A percentile compares a stretch with the other conserved stretches of the same genome.
These are phyloP conservation scores for Emericellopsis atlantica DNA, from an alignment of 2,329 filamentous ascomycete species.

Conservation along the genomic window DNA sequence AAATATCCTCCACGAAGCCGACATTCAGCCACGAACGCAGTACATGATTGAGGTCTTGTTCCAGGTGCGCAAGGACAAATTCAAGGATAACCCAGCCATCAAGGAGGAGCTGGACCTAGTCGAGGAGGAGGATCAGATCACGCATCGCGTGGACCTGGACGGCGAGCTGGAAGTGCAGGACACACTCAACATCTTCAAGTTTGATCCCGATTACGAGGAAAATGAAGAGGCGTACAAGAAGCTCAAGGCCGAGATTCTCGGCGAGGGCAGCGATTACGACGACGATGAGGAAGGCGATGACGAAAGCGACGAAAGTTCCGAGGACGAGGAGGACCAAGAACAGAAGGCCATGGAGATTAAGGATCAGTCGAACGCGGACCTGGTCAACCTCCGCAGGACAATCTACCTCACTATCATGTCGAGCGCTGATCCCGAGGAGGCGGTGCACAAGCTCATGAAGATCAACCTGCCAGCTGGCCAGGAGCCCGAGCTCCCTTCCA, in stretches of 20 bases:
- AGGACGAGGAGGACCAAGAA: conserved; percentile 62
- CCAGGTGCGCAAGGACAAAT: conserved; percentile 89
- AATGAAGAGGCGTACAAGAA: conserved; percentile 84
- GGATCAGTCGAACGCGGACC: conserved; percentile 90
- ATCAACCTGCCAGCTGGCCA: conserved; percentile 77
- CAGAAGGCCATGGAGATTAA: conserved; percentile 88
- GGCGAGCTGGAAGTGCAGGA: conserved; percentile 80
- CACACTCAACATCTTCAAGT: conserved; percentile 89
- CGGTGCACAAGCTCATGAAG: conserved; percentile 92
- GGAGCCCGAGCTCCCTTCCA: conserved; percentile 83
- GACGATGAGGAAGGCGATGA: conserved; percentile 45
- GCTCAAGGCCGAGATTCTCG: conserved; percentile 85
- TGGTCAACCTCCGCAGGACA: conserved; percentile 83
- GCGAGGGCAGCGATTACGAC: conserved; percentile 80
- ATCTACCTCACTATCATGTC: conserved; percentile 99
- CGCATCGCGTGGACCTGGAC: conserved; percentile 71
- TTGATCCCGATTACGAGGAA: conserved; percentile 77
- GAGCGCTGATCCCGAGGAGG: conserved; percentile 91
- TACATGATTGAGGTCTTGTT: conserved; percentile 99
- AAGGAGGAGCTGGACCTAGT: conserved; percentile 90
- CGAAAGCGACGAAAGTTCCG: conserved; percentile 55
- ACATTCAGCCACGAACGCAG: conserved; percentile 96
- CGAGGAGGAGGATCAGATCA: conserved; percentile 97
- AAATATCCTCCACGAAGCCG: conserved; percentile 88
- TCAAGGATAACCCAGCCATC: conserved; percentile 85